Base-by-base conservation (phyloP, 2,329 filamentous ascomycete genomes). In the Reticulascus tulasneorum region DNA sequence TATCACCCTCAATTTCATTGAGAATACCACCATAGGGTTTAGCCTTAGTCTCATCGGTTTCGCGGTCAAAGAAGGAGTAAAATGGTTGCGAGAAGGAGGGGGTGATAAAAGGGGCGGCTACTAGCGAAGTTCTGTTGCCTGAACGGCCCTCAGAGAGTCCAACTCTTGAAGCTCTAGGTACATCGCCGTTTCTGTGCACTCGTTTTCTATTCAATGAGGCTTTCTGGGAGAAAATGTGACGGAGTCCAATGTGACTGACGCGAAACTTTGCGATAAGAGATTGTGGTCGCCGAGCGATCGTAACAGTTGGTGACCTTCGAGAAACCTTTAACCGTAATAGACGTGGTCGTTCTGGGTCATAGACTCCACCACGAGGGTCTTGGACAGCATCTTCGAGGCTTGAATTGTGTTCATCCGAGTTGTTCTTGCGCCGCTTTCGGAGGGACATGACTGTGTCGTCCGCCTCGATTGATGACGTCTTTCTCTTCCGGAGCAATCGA, bases 1-100 rank as follows among this genome's bases (percentile, higher is more conserved):
- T 98, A 53, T 97, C 91, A 1, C 90, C 90, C 58, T 98, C 91
- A 1, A 74, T 72, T 59, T 97, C 91, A 0, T 78, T 86, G 19
- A 98, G 70, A 33, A 98, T 94, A 2, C 93, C 93, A 19, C 93
- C 93, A 47, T 97, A 98, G 0, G 93, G 93, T 56, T 95, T 97
- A 32, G 85, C 85, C 58, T 94, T 95, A 24, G 81, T 69, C 51
- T 97, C 90, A 41, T 96, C 90, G 13, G 80, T 80, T 49, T 96
- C 91, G 47, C 86, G 86, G 48, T 96, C 91, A 43, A 85, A 84
- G 47, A 96, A 90, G 0, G 86, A 86, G 50, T 91, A 91, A 54
- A 94, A 91, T 1, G 86, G 85, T 42, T 88, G 84, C 2, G 79
- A 79, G 53, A 86, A 90, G 13, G 37, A 33, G 16, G 22, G 10